phyloP scores from a whole-genome alignment of 148 eudicot species.

The Chenopodium quinoa region DNA sequence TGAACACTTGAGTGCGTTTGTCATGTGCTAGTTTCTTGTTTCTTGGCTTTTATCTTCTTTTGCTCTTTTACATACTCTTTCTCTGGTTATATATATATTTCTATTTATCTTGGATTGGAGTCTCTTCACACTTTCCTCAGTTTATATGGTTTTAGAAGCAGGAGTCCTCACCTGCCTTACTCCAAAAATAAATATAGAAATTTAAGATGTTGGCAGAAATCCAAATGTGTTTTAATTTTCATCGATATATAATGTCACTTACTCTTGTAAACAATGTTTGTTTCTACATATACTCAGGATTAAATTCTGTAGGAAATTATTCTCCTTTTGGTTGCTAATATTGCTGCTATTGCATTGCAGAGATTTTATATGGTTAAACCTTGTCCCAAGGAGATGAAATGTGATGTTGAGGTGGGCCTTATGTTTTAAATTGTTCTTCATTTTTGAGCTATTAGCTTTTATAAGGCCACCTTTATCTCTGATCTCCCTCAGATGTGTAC shows the following conservation, averaged over 20 bases:
- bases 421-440: not conserved
- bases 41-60: not conserved
- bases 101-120: not conserved
- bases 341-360: slow-evolving; percentile 50
- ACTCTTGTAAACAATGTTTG: not conserved
- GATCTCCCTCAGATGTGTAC: not conserved
- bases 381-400: slow-evolving; percentile 94
- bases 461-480: not conserved
- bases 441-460: not conserved
- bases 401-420: slow-evolving; percentile 87
- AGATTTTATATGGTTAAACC: slow-evolving; percentile 97
- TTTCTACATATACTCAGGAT: not conserved
- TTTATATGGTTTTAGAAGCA: not conserved
- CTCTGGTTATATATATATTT: not conserved
- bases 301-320: not conserved
- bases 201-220: not conserved
- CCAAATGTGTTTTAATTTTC: not conserved
- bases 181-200: not conserved
- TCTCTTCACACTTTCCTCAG: not conserved
- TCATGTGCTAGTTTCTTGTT: not conserved
- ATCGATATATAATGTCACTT: not conserved
- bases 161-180: not conserved
- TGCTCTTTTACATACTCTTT: not conserved
- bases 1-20: not conserved
- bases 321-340: slow-evolving; percentile 14